Conservation (phyloP, 192 early-diverging fungal genomes). For the Glomus cerebriforme region DNA sequence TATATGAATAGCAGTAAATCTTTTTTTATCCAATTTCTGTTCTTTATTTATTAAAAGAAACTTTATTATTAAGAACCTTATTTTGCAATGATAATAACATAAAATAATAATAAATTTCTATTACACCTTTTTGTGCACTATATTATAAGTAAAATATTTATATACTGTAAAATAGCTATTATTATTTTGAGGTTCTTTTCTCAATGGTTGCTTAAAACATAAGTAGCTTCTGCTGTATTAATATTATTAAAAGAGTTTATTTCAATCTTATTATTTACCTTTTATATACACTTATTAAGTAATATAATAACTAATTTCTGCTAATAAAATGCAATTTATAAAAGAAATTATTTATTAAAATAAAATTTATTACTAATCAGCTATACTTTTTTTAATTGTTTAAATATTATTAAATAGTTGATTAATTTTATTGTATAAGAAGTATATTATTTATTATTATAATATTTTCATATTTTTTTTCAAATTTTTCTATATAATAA, state of each 20-base stretch:
- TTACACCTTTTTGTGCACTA: no score
- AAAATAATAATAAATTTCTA: no score
- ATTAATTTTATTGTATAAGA: no score
- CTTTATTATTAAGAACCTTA: neutral
- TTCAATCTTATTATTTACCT: neutral
- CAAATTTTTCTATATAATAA: no score
- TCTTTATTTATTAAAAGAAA: neutral
- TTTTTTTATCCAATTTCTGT: neutral
- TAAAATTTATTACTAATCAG: no score
- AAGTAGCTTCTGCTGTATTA: slow-evolving; percentile 4
- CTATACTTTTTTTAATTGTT: no score
- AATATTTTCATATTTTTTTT: no score
- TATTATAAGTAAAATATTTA: neutral
- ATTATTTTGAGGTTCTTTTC: neutral
- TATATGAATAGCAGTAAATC: no score
- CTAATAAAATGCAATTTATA: neutral
- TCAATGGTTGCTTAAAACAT: neutral
- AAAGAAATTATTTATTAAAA: neutral
- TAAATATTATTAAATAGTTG: no score
- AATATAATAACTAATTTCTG: neutral
- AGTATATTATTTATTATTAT: no score
- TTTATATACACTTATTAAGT: neutral
- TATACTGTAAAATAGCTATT: neutral
- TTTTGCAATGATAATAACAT: no score
- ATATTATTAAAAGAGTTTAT: neutral